Conservation (phyloP, 352 stramenopile genomes). For the Pythium dissimile region DNA sequence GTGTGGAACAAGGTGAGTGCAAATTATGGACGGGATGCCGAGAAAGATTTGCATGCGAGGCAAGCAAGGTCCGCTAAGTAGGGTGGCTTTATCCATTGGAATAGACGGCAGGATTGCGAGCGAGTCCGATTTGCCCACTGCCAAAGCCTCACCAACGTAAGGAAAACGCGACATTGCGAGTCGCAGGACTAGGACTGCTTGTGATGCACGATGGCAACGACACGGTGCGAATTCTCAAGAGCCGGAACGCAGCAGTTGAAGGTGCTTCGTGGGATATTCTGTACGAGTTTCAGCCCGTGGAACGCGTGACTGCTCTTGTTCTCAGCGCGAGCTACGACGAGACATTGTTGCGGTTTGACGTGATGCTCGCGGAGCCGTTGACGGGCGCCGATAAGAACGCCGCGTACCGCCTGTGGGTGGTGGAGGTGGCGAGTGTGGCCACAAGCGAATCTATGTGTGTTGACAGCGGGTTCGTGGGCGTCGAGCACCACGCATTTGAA, state of each 20-base stretch:
- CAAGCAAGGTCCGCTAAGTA: too few relatives aligned
- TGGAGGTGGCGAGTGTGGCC: slow-evolving; percentile 27
- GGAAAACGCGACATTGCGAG: slow-evolving; percentile 63
- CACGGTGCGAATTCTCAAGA: slow-evolving; percentile 49
- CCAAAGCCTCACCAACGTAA: slow-evolving; percentile 31
- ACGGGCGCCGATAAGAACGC: slow-evolving; percentile 40
- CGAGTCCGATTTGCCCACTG: slow-evolving; percentile 37
- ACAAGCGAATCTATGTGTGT: slow-evolving; percentile 25
- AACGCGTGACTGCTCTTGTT: slow-evolving; percentile 34
- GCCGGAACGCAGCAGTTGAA: slow-evolving; percentile 18
- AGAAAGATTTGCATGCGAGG: background rate
- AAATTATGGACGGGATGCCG: background rate
- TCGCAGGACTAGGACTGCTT: slow-evolving; percentile 55
- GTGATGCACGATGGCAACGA: slow-evolving; percentile 64
- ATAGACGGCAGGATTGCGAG: slow-evolving; percentile 22
- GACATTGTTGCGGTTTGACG: slow-evolving; percentile 31
- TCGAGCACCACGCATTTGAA: slow-evolving; percentile 36
- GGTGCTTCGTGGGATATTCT: slow-evolving; percentile 34
- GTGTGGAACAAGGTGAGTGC: slow-evolving; percentile 19
- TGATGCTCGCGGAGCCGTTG: slow-evolving; percentile 46
- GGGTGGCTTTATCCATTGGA: too few relatives aligned
- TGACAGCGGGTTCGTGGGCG: slow-evolving; percentile 33
- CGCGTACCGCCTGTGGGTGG: slow-evolving; percentile 47
- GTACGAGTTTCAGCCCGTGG: slow-evolving; percentile 53
- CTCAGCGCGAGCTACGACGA: slow-evolving; percentile 49